phyloP scores from a whole-genome alignment of 2,329 filamentous ascomycete species.

The Aspergillus jensenii region DNA sequence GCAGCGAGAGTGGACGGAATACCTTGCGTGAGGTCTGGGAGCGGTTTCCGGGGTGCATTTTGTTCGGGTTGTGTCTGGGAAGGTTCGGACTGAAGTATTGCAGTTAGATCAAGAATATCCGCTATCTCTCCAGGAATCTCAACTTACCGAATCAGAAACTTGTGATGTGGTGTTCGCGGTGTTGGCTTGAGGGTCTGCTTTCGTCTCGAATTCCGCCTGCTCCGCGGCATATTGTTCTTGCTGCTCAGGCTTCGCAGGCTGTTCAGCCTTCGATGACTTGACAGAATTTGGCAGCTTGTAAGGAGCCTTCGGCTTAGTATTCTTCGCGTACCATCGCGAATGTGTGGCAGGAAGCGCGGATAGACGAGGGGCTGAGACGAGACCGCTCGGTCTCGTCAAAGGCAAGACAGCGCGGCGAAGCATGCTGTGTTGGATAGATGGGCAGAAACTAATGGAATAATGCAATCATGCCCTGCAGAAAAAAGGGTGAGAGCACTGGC shows the following conservation, averaged over 20 bases:
- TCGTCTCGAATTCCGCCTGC: constrained; percentile 40
- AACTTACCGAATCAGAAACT: constrained; percentile 28
- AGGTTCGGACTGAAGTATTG: constrained; percentile 33
- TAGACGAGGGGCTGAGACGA: constrained; percentile 35
- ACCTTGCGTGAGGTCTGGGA: constrained; percentile 90
- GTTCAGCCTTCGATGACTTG: constrained; percentile 28
- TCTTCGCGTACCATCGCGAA: constrained; percentile 42
- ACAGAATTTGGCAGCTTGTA: constrained; percentile 36
- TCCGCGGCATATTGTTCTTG: constrained; percentile 33
- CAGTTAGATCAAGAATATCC: constrained; percentile 11
- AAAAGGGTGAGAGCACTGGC: neutral
- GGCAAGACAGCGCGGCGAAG: constrained; percentile 47
- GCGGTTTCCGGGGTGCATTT: constrained; percentile 58
- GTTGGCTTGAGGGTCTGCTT: constrained; percentile 32
- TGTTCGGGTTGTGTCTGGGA: constrained; percentile 33
- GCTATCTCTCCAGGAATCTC: constrained; percentile 4
- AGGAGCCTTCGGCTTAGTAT: constrained; percentile 32
- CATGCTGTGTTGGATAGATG: constrained; percentile 31
- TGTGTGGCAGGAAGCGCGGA: constrained; percentile 33
- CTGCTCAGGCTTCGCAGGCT: constrained; percentile 25
- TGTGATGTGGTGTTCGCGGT: constrained; percentile 31
- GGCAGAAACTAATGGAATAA: constrained; percentile 3
- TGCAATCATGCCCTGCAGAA: constrained; percentile 22
- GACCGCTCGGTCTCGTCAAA: constrained; percentile 43
- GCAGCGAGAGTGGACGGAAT: constrained; percentile 87